These are phyloP conservation scores for Aspergillus transmontanensis DNA, from an alignment of 2,329 filamentous ascomycete genomes.

Conservation along the genomic window DNA sequence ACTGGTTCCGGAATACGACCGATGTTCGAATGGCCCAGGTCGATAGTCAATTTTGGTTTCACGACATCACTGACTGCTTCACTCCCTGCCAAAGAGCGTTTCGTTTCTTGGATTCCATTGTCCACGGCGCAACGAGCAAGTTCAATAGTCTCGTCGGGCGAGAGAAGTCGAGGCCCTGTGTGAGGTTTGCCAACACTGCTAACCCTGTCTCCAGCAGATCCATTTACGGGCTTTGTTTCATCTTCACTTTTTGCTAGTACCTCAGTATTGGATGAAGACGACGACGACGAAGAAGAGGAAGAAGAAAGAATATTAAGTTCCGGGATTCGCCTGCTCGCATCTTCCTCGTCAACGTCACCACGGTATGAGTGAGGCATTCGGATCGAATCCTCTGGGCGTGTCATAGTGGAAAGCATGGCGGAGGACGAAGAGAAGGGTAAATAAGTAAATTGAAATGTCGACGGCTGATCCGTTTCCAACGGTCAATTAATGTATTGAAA, in stretches of 20 bases:
- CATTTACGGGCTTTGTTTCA: slow-evolving; percentile 28
- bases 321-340: slow-evolving; percentile 26
- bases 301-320: slow-evolving; percentile 31
- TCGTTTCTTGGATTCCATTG: slow-evolving; percentile 50
- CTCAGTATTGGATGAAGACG: slow-evolving; percentile 30
- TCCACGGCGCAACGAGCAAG: slow-evolving; percentile 49
- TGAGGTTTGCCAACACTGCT: slow-evolving; percentile 24
- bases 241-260: slow-evolving; percentile 32
- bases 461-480: not conserved
- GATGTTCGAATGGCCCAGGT: slow-evolving; percentile 54
- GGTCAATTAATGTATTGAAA: slow-evolving; percentile 20
- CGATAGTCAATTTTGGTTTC: slow-evolving; percentile 53
- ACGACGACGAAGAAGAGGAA: slow-evolving; percentile 11
- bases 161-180: slow-evolving; percentile 33
- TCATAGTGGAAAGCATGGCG: slow-evolving; percentile 38
- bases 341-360: slow-evolving; percentile 37
- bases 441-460: not conserved
- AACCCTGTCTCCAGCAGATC: slow-evolving; percentile 27
- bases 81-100: slow-evolving; percentile 49
- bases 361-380: slow-evolving; percentile 36
- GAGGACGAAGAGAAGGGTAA: slow-evolving; percentile 2
- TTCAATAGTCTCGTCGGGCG: slow-evolving; percentile 49
- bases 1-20: slow-evolving; percentile 52
- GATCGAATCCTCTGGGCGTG: slow-evolving; percentile 40
- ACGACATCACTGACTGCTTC: slow-evolving; percentile 50